phyloP scores from a whole-genome alignment of 768 basidiomycete genomes.

The Mycena epipterygia region DNA sequence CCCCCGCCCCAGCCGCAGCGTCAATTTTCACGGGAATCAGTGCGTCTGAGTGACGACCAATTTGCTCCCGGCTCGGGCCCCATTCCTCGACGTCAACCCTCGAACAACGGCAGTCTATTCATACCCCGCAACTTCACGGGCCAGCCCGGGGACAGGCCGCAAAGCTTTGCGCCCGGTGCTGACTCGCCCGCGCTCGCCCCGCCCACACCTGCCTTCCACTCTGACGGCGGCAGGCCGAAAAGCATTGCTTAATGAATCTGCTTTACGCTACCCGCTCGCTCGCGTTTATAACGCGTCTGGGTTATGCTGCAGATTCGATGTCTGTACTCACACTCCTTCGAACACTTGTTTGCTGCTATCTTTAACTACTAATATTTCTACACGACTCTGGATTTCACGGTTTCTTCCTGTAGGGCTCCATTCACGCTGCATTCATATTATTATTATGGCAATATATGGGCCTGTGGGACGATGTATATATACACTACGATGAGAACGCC shows the following conservation, averaged over 20 bases:
- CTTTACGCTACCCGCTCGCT: not conserved
- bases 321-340: conserved; percentile 20
- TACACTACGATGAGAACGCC: not conserved
- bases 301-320: not conserved
- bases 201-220: conserved; percentile 33
- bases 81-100: conserved; percentile 29
- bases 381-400: conserved; percentile 22
- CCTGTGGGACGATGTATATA: conserved; percentile 26
- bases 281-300: not conserved
- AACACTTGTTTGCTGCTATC: conserved; percentile 24
- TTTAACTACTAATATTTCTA: conserved; percentile 27
- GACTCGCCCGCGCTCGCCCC: conserved; percentile 26
- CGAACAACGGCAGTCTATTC: conserved; percentile 32
- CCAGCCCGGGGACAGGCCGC: conserved; percentile 53
- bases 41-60: conserved; percentile 28
- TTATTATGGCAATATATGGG: conserved; percentile 24
- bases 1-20: conserved; percentile 2
- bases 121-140: conserved; percentile 29
- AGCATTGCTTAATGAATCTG: conserved; percentile 31
- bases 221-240: conserved; percentile 35
- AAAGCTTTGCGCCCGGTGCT: conserved; percentile 40
- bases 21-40: conserved; percentile 23
- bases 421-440: conserved; percentile 17
- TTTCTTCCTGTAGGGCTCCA: conserved; percentile 16
- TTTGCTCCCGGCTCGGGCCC: conserved; percentile 29